Evolutionary conservation across 768 basidiomycete species (phyloP).

Genomic region (Calocybe gangraenosa): DNA sequence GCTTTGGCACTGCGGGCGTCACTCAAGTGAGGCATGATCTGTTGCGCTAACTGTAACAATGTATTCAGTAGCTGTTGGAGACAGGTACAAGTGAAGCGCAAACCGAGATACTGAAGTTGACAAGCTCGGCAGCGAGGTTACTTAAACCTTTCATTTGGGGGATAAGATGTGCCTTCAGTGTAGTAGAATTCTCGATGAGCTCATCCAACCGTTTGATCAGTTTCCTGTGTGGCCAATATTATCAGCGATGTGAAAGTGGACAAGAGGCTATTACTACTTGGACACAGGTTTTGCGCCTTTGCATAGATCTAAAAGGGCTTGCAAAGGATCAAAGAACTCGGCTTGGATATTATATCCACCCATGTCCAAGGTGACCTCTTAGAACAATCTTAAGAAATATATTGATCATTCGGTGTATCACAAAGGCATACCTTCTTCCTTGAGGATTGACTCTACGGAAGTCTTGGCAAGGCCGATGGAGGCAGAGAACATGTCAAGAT

Average conservation of each 20-base stretch:
- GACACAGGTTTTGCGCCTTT: slow-evolving; percentile 77
- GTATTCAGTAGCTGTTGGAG: slow-evolving; percentile 1
- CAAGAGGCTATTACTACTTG: slow-evolving; percentile 43
- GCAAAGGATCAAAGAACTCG: slow-evolving; percentile 80
- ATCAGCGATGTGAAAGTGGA: not conserved
- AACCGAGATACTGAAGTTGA: slow-evolving; percentile 90
- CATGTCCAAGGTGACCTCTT: slow-evolving; percentile 72
- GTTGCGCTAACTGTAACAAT: slow-evolving; percentile 54
- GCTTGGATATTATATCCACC: slow-evolving; percentile 70
- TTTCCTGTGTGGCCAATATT: slow-evolving; percentile 64
- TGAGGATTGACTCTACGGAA: slow-evolving; percentile 63
- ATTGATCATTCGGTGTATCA: no score
- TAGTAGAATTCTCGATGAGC: slow-evolving; percentile 63
- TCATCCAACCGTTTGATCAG: slow-evolving; percentile 83
- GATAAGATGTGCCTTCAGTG: slow-evolving; percentile 67
- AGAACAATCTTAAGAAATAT: slow-evolving; percentile 1
- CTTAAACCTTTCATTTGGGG: slow-evolving; percentile 71
- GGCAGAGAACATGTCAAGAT: slow-evolving; percentile 91
- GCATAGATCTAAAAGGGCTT: slow-evolving; percentile 77
- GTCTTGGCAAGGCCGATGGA: slow-evolving; percentile 90
- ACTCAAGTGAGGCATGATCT: slow-evolving; percentile 80
- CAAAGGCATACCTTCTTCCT: slow-evolving; percentile 64
- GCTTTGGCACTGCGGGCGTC: slow-evolving; percentile 77
- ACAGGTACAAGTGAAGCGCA: slow-evolving; percentile 17
- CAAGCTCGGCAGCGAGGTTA: slow-evolving; percentile 71